Evolutionary conservation across 176 grass and related monocot species (phyloP), one percentile per base, ranked within the genome.

Genomic region (Carex scoparia): DNA sequence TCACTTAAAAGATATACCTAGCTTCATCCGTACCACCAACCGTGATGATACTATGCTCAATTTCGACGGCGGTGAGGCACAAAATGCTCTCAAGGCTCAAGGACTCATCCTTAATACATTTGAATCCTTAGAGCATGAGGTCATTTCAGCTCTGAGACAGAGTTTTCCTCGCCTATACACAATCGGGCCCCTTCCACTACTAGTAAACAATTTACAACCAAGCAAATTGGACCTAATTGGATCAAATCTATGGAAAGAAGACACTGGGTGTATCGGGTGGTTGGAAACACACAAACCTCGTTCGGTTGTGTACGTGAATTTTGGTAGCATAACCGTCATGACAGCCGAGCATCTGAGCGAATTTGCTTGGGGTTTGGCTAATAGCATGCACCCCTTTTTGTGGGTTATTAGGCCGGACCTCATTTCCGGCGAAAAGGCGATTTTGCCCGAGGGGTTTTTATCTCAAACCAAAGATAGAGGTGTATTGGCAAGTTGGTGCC

Each of bases 231-330:
- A 83, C 53, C 27, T 33, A 3, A 84, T 93, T 30, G 89, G 86
- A 11, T 84, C 84, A 4, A 93, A 86, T 83, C 87, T 97, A 6
- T 91, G 94, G 94, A 90, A 85, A 58, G 94, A 97, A 83, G 85
- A 97, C 71, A 61, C 69, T 1, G 79, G 61, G 27, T 92, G 90
- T 54, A 78, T 97, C 0, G 33, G 66, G 33, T 97, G 94, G 94
- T 88, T 97, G 32, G 60, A 88, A 49, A 86, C 68, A 16, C 65
- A 89, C 65, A 83, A 81, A 12, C 31, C 88, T 0, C 68, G 60
- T 58, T 97, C 90, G 0, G 90, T 97, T 59, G 75, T 97, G n/a
- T 97, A 94, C 58, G 92, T 97, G 10, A 97, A 97, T 90, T 97
- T 89, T 65, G 94, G 94, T 30, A 97, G 94, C 87, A 86, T 97